Conservation (phyloP, 352 stramenopile genomes). For the Phytophthora fragariaefolia region DNA sequence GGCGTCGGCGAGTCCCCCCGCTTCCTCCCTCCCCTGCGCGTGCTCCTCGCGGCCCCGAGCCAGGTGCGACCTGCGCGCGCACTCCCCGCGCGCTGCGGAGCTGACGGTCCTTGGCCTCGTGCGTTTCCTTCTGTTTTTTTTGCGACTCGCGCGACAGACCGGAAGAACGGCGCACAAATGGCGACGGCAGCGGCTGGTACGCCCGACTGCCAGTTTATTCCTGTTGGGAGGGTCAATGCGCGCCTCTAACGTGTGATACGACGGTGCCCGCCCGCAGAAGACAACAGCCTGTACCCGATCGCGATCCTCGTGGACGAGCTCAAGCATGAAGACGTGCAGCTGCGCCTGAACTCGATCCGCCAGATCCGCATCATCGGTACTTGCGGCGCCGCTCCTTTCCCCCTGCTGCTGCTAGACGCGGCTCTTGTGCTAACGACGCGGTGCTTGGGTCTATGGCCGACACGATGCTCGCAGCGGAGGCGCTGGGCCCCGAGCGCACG, state of each 20-base stretch:
- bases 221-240: background rate
- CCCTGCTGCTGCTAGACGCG: background rate
- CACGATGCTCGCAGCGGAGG: constrained; percentile 60
- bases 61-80: constrained; percentile 6
- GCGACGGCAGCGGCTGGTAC: constrained; percentile 41
- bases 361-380: constrained; percentile 92
- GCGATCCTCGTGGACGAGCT: constrained; percentile 93
- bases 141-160: constrained; percentile 24
- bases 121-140: background rate
- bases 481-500: constrained; percentile 90
- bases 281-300: constrained; percentile 89
- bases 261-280: constrained; percentile 27
- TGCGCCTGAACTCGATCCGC: constrained; percentile 92
- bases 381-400: background rate
- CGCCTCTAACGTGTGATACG: constrained; percentile 26
- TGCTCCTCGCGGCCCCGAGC: background rate
- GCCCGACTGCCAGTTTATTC: constrained; percentile 18
- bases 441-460: background rate
- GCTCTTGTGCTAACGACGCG: constrained; percentile 9
- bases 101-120: background rate
- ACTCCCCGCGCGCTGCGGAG: background rate
- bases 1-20: constrained; percentile 3
- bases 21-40: background rate
- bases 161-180: constrained; percentile 27
- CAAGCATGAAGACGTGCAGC: constrained; percentile 92